phyloP scores from a whole-genome alignment of 495 filamentous ascomycete species.

The Copromyces sp. region DNA sequence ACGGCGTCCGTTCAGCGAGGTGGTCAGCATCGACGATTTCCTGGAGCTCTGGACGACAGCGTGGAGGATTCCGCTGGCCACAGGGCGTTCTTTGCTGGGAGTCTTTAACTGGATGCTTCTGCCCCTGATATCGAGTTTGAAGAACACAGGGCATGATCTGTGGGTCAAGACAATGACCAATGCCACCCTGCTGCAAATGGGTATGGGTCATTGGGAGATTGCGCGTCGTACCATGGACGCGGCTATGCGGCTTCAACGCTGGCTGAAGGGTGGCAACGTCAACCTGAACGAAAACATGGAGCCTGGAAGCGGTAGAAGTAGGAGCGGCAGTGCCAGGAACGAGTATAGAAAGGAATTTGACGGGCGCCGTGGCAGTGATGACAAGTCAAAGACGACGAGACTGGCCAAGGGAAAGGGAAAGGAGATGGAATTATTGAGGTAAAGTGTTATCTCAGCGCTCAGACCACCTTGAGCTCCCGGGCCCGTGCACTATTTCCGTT shows the following conservation, averaged over 20 bases:
- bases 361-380: neutral
- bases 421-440: neutral
- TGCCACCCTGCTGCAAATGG: conserved; percentile 23
- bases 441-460: no score
- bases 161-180: conserved; percentile 25
- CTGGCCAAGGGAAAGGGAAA: neutral
- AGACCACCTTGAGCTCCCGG: no score
- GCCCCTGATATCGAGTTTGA: conserved; percentile 12
- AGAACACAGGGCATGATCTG: conserved; percentile 15
- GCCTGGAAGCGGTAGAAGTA: neutral
- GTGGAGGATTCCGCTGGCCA: conserved; percentile 24
- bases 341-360: neutral
- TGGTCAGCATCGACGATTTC: conserved; percentile 16
- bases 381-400: neutral
- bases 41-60: conserved; percentile 26
- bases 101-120: conserved; percentile 26
- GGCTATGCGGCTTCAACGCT: conserved; percentile 17
- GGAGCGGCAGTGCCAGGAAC: neutral
- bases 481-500: no score
- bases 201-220: conserved; percentile 30
- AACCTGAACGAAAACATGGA: neutral
- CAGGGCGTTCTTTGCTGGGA: conserved; percentile 24
- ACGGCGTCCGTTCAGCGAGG: conserved; percentile 17
- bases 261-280: conserved; percentile 13
- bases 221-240: conserved; percentile 15